These are phyloP conservation scores for Copromyces sp. DNA, from an alignment of 495 filamentous ascomycete species.

Conservation along the genomic window DNA sequence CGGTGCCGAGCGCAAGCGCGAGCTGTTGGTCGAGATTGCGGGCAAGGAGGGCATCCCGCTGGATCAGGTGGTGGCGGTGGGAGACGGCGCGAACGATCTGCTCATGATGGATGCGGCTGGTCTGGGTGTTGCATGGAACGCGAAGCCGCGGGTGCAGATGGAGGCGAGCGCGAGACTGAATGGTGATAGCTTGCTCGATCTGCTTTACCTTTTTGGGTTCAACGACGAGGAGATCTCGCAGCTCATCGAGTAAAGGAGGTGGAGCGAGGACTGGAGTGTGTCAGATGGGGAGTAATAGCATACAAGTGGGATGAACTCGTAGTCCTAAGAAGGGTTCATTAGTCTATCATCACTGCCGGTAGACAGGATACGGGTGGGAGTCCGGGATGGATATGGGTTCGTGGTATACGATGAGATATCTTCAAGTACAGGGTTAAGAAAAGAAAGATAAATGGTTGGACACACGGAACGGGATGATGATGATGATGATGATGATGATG, in stretches of 20 bases:
- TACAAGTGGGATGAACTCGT: neutral
- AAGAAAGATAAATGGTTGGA: neutral
- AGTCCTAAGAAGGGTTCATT: neutral
- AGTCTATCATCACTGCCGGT: neutral
- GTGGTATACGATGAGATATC: neutral
- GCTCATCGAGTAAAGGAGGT: conserved; percentile 23
- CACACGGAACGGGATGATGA: neutral
- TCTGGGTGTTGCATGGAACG: conserved; percentile 85
- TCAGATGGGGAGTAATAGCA: neutral
- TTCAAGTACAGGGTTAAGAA: neutral
- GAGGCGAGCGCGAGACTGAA: conserved; percentile 77
- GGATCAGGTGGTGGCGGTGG: conserved; percentile 74
- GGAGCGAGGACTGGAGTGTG: neutral
- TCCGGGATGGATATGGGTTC: neutral
- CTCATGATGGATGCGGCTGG: conserved; percentile 86
- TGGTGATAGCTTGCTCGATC: conserved; percentile 62
- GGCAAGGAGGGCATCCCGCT: conserved; percentile 57
- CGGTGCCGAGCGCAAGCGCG: conserved; percentile 67
- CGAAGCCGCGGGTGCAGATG: conserved; percentile 84
- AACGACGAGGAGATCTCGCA: conserved; percentile 52
- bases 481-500: neutral
- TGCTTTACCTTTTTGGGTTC: conserved; percentile 78
- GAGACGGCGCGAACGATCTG: conserved; percentile 92
- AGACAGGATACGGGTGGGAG: neutral
- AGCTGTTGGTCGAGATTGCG: conserved; percentile 68